Base-by-base conservation (phyloP, 768 basidiomycete genomes). In the Panellus pusillus region DNA sequence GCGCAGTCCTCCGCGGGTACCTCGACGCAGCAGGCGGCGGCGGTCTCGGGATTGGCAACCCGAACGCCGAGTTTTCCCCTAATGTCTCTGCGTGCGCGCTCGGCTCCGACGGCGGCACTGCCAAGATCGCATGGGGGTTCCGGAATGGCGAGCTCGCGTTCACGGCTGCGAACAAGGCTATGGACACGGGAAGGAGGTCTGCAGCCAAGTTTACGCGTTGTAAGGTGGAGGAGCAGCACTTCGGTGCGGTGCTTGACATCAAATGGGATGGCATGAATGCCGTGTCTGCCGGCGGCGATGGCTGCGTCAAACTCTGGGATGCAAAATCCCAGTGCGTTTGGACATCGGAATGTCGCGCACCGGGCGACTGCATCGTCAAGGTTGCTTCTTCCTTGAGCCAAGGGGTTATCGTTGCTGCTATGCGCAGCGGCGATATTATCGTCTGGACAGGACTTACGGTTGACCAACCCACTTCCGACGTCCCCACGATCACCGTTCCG, bases 301-400 rank as follows among this genome's bases (percentile, higher is more conserved):
- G 89, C 0, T 68, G 72, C 19, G 76, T 89, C 59, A 93, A 91
- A 65, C 57, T 93, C 3, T 93, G 91, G 91, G 79, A 86, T 52
- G 69, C 77, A 58, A 70, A 69, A 4, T 66, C 82, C 13, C 61
- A 56, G n/a, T 85, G 84, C 54, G 47, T 86, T 18, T 92, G 89
- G 89, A 78, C 82, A 1, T 88, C 84, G 17, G 68, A 74, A 15
- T 64, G 61, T 19, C 71, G 72, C 15, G 51, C 56, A 1, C 69
- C 73, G 1, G 84, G 87, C 58, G 67, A 81, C 1, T 81, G 77
- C 58, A 57, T 80, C 38, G 57, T 80, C 38, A 79, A 76, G 57
- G 74, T 89, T 2, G 74, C 74, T 3, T 70, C 77, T 38, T 72
- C 74, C 37, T 55, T 77, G 15, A 62, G 61, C n/a, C 69, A 70